A percentile compares a stretch with the other conserved stretches of the same genome.
Evolutionary conservation across 208 protist genomes (phyloP).

Genomic region (Trypanosoma avium): DNA sequence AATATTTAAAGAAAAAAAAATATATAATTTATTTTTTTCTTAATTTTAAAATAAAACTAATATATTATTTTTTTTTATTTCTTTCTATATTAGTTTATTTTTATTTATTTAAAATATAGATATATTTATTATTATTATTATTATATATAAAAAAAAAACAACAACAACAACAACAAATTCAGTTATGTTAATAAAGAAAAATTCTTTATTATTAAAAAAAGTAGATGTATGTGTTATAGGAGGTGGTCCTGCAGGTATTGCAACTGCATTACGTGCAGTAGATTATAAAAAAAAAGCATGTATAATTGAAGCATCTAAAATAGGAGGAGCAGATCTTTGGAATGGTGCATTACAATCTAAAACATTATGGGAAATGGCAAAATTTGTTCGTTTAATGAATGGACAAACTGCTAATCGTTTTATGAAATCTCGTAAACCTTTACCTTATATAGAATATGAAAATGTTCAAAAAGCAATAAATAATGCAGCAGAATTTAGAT

Average conservation of each 20-base stretch:
- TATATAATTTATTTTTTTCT: conserved; percentile 15
- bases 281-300: conserved; percentile 80
- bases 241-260: conserved; percentile 82
- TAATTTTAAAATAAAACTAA: not conserved
- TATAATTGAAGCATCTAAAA: conserved; percentile 71
- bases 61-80: conserved; percentile 21
- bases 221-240: conserved; percentile 90
- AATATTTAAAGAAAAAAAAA: not conserved
- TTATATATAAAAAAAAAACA: no score
- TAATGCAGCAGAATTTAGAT: conserved; percentile 57
- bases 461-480: conserved; percentile 62
- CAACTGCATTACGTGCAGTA: conserved; percentile 69
- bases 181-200: not conserved
- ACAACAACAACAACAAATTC: not conserved
- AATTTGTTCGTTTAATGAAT: conserved; percentile 62
- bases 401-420: conserved; percentile 52
- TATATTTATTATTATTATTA: conserved; percentile 3
- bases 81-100: conserved; percentile 26
- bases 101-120: conserved; percentile 13
- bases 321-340: conserved; percentile 90
- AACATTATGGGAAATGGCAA: conserved; percentile 91
- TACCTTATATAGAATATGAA: conserved; percentile 56
- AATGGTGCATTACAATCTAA: conserved; percentile 90
- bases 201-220: conserved; percentile 30
- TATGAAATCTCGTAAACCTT: conserved; percentile 43